Percentiles rank a stretch among this genome's conserved stretches.
Evolutionary conservation across 192 early-diverging fungal species (phyloP).

Genomic region (Spizellomyces punctatus): DNA sequence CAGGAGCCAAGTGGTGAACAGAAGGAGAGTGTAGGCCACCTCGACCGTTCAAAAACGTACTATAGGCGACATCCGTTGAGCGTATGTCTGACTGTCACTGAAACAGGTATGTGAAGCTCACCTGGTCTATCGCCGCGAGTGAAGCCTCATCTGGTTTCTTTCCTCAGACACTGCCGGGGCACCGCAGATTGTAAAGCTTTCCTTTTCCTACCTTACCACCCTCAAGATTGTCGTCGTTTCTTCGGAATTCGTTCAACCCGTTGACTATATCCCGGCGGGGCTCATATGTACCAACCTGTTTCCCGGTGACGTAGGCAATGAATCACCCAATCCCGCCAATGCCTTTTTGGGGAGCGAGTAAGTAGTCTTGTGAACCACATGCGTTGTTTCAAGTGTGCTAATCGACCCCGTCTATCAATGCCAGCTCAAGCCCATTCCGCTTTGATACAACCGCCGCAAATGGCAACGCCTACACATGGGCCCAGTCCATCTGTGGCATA

Average conservation of each 20-base stretch:
- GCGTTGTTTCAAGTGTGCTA: no score
- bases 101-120: not conserved
- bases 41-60: conserved; percentile 14
- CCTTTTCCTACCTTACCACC: conserved; percentile 30
- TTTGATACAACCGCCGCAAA: conserved; percentile 22
- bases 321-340: conserved; percentile 32
- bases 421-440: conserved; percentile 13
- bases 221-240: conserved; percentile 36
- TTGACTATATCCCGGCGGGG: conserved; percentile 12
- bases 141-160: no score
- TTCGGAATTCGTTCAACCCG: not conserved
- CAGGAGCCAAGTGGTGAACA: not conserved
- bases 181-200: conserved; percentile 8
- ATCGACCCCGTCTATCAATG: not conserved
- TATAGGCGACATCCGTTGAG: conserved; percentile 16
- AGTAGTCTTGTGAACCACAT: not conserved
- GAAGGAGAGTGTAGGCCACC: conserved; percentile 6
- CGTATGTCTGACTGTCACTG: not conserved
- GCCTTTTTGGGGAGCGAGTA: not conserved
- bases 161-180: not conserved
- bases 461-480: conserved; percentile 36
- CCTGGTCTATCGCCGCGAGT: no score
- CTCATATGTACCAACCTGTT: conserved; percentile 10
- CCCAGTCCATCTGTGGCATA: conserved; percentile 32
- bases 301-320: conserved; percentile 13